A percentile compares a stretch with the other conserved stretches of the same genome.
These are phyloP conservation scores for Aspergillus uvarum DNA, from an alignment of 2,329 filamentous ascomycete species.

Conservation along the genomic window DNA sequence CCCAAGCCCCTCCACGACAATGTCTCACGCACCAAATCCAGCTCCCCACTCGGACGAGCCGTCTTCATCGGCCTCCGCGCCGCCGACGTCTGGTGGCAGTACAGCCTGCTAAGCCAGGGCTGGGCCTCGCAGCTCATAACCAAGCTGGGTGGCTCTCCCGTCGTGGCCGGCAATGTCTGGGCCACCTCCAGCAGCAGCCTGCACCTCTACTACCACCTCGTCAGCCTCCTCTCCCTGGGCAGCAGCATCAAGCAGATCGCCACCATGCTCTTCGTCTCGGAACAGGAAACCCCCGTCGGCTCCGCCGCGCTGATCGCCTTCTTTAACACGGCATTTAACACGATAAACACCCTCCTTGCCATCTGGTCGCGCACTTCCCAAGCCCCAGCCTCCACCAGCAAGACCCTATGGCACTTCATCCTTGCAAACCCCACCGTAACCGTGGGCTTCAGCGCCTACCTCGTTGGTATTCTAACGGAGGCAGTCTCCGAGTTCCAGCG, in stretches of 20 bases:
- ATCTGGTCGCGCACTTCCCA: constrained; percentile 40
- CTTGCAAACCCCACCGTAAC: constrained; percentile 23
- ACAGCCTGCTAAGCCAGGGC: constrained; percentile 1
- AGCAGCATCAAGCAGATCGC: constrained; percentile 14
- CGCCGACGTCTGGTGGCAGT: constrained; percentile 8
- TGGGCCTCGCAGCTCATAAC: constrained; percentile 16
- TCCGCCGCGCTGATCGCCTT: constrained; percentile 46
- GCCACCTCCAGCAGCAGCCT: not conserved
- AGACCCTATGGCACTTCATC: constrained; percentile 26
- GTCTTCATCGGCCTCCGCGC: constrained; percentile 12
- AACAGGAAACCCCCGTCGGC: constrained; percentile 7
- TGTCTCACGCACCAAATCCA: constrained; percentile 6
- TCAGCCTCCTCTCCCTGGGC: constrained; percentile 9
- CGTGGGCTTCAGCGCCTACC: constrained; percentile 52
- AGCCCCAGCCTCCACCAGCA: not conserved
- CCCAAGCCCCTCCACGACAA: constrained; percentile 2
- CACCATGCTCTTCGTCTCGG: constrained; percentile 12
- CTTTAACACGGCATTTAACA: constrained; percentile 59
- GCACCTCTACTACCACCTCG: constrained; percentile 11
- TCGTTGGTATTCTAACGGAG: constrained; percentile 55
- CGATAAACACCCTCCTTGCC: constrained; percentile 56
- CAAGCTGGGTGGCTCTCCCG: not conserved
- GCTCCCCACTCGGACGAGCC: constrained; percentile 2
- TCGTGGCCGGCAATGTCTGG: not conserved
- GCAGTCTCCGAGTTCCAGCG: constrained; percentile 59